Evolutionary conservation across 2,329 filamentous ascomycete species (phyloP).

Genomic region (Venturiaceae sp.): DNA sequence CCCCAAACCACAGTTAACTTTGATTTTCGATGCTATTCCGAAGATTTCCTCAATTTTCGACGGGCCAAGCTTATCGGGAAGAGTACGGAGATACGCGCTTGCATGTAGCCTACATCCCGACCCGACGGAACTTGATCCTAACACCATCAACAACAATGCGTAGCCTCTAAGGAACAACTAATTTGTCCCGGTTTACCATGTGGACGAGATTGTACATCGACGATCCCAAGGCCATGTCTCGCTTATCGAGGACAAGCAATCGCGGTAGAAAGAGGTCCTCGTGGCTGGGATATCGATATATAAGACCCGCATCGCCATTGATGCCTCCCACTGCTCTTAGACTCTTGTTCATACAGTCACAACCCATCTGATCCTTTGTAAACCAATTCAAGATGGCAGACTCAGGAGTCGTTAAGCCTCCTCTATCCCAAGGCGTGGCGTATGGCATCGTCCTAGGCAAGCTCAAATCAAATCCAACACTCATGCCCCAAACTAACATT

Average conservation of each 20-base stretch:
- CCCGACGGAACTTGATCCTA: neutral
- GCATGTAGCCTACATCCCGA: neutral
- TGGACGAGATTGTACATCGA: too few species aligned
- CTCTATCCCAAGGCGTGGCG: conserved; percentile 51
- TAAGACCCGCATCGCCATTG: too few species aligned
- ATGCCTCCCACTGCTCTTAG: too few species aligned
- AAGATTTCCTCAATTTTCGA: too few species aligned
- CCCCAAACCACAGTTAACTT: too few species aligned
- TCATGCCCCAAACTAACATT: neutral
- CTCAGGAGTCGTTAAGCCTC: conserved; percentile 6
- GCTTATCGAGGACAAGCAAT: neutral
- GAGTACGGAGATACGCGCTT: neutral
- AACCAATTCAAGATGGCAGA: neutral
- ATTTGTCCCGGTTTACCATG: too few species aligned
- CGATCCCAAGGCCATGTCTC: neutral
- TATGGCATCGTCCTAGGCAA: conserved; percentile 66
- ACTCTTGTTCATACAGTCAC: too few species aligned
- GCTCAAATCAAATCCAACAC: neutral
- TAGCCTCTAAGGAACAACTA: too few species aligned
- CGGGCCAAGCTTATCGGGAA: neutral
- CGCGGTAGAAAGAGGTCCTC: too few species aligned
- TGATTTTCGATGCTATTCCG: too few species aligned
- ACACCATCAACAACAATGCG: neutral
- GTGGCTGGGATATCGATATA: too few species aligned
- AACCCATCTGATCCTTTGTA: too few species aligned